Evolutionary conservation across 768 basidiomycete species (phyloP), one percentile per base, ranked within the genome.

Genomic region (Tremella yokohamensis): DNA sequence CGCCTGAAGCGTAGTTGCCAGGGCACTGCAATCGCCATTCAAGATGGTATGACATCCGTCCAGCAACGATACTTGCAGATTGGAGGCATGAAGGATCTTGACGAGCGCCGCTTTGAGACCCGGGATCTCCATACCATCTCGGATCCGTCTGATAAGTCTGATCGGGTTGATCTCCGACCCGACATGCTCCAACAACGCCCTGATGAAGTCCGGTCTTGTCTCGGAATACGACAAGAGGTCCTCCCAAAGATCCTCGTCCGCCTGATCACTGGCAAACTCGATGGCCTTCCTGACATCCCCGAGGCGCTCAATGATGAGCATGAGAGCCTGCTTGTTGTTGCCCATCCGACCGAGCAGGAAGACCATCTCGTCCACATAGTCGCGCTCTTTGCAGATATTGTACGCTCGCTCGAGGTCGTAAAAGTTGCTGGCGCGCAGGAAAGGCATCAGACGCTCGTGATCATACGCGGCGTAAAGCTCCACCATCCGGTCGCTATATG

Each of bases 261-360:
- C 87, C 75, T 97, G 94, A 74, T 97, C 92, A 69, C 93, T 94
- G 1, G 93, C 94, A 62, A 99, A 99, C 58, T 97, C 94, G 68
- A 99, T 98, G 2, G 94, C 91, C 57, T 90, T 81, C 62, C 91
- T 83, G 0, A 98, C 96, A 69, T 98, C 93, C 0, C 88, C 91
- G 3, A 98, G 80, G 15, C 91, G 83, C 73, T 98, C 92, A 57
- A 99, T 98, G 64, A 99, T 98, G 18, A 99, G 83, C 58, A 85
- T 88, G 60, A 99, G 77, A 1, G 94, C 96, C 67, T 90, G 83
- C 80, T 92, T 94, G 77, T 96, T 96, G 77, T 97, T 90, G 8
- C 96, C 96, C 93, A 98, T 97, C 25, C 90, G 84, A 0, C 94
- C 96, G 0, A 98, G 84, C 0, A 98, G 81, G 79, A 94, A 99